phyloP scores from a whole-genome alignment of 108 stramenopile species.

The Discostella pseudostelligera region DNA sequence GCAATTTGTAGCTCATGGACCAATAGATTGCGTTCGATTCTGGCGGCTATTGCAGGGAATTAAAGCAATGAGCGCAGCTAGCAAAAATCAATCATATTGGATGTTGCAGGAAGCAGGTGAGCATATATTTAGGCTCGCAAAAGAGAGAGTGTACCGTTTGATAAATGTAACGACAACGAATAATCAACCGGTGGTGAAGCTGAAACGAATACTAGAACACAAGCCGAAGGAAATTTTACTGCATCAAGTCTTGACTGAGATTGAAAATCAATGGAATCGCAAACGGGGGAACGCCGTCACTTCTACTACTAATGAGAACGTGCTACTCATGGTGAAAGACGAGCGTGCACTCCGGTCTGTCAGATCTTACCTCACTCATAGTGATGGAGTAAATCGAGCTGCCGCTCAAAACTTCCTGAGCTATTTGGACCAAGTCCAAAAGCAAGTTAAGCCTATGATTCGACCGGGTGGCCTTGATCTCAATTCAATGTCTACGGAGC shows the following conservation, averaged over 20 bases:
- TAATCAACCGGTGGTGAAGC: slow-evolving; percentile 44
- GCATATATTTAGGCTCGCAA: slow-evolving; percentile 86
- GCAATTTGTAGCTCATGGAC: not conserved
- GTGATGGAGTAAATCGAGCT: slow-evolving; percentile 46
- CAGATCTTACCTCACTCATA: slow-evolving; percentile 58
- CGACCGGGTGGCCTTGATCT: slow-evolving; percentile 38
- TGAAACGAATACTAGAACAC: slow-evolving; percentile 81
- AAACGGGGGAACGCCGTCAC: slow-evolving; percentile 15
- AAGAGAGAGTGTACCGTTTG: slow-evolving; percentile 82
- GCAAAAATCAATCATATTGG: slow-evolving; percentile 85
- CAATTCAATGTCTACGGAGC: slow-evolving; percentile 61
- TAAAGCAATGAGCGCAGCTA: slow-evolving; percentile 64
- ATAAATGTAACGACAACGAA: slow-evolving; percentile 42
- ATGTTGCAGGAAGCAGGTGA: slow-evolving; percentile 85
- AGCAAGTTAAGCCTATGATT: slow-evolving; percentile 58
- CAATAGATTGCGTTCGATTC: slow-evolving; percentile 87
- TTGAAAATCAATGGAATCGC: slow-evolving; percentile 50
- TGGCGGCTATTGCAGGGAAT: slow-evolving; percentile 77
- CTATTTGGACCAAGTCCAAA: slow-evolving; percentile 65
- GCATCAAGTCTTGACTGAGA: slow-evolving; percentile 82
- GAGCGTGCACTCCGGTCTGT: slow-evolving; percentile 75
- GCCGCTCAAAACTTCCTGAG: slow-evolving; percentile 60
- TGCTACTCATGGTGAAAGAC: slow-evolving; percentile 92
- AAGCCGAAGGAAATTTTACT: slow-evolving; percentile 93
- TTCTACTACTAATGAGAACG: slow-evolving; percentile 25